Conservation (phyloP, 1,139 yeast genomes). For the Diutina rugosa region DNA sequence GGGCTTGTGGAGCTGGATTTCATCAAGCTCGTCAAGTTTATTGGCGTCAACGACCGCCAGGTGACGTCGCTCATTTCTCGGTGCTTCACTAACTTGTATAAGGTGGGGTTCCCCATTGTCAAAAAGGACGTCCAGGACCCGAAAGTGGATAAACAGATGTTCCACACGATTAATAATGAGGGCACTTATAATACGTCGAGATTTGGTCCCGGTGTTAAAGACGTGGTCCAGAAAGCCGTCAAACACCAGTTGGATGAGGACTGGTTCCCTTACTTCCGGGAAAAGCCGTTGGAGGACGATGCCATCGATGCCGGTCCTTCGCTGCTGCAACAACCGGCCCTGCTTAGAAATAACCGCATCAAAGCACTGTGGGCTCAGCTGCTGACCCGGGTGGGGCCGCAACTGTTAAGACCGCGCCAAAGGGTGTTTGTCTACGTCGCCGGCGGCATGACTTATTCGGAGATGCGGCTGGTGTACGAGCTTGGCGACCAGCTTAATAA, state of each 20-base stretch:
- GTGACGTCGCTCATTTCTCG: conserved; percentile 29
- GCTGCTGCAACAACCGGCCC: conserved; percentile 7
- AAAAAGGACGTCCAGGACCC: conserved; percentile 33
- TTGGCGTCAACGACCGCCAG: conserved; percentile 50
- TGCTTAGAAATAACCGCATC: conserved; percentile 62
- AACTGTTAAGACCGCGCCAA: conserved; percentile 38
- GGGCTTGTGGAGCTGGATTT: conserved; percentile 74
- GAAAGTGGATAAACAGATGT: conserved; percentile 29
- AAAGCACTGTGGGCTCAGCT: conserved; percentile 68
- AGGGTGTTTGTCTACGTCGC: conserved; percentile 70
- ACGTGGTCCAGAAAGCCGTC: conserved; percentile 37
- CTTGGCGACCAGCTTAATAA: conserved; percentile 48
- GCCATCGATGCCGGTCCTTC: neutral
- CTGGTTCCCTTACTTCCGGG: conserved; percentile 65
- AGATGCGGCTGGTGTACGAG: conserved; percentile 66
- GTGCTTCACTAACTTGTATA: conserved; percentile 52
- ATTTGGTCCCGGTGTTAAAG: conserved; percentile 59
- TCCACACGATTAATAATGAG: conserved; percentile 56
- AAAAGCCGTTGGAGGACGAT: conserved; percentile 56
- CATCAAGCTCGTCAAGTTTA: conserved; percentile 54
- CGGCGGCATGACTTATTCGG: conserved; percentile 85
- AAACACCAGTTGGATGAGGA: conserved; percentile 38
- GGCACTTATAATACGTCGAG: conserved; percentile 65
- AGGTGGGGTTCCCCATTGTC: conserved; percentile 54
- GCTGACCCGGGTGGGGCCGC: neutral